Evolutionary conservation across 176 grass and related monocot species (phyloP).

Genomic region (Oropetium thomaeum): DNA sequence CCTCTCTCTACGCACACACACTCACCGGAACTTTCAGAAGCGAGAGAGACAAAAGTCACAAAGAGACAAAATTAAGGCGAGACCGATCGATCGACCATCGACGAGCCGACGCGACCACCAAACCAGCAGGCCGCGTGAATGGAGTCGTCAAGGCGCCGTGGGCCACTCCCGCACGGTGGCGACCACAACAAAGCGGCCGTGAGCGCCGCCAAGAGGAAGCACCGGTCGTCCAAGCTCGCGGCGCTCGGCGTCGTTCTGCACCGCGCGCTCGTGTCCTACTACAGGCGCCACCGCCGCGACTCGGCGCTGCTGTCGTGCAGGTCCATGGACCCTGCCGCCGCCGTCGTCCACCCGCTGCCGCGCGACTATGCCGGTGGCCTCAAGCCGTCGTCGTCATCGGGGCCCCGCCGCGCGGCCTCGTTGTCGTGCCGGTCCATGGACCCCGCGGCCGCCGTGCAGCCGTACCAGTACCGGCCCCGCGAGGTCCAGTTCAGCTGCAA

Average conservation of each 20-base stretch:
- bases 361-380: not conserved
- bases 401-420: not conserved
- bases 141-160: constrained; percentile 34
- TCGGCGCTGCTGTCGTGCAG: constrained; percentile 41
- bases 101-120: too few relatives aligned
- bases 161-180: not conserved
- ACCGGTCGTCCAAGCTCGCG: constrained; percentile 58
- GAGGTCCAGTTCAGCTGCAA: constrained; percentile 94
- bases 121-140: constrained; percentile 11
- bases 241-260: constrained; percentile 66
- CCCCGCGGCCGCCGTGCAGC: constrained; percentile 35
- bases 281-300: too few relatives aligned
- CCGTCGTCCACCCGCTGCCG: constrained; percentile 45
- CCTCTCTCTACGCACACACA: too few relatives aligned
- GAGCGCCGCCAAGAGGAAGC: constrained; percentile 59
- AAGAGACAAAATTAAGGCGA: too few relatives aligned
- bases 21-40: not conserved
- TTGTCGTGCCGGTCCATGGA: constrained; percentile 72
- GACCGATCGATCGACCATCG: too few relatives aligned
- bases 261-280: too few relatives aligned
- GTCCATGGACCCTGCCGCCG: constrained; percentile 61
- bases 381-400: not conserved
- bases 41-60: not conserved
- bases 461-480: constrained; percentile 49
- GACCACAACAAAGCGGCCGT: not conserved